phyloP scores from a whole-genome alignment of 495 filamentous ascomycete genomes.

The Bryoglossum gracile region DNA sequence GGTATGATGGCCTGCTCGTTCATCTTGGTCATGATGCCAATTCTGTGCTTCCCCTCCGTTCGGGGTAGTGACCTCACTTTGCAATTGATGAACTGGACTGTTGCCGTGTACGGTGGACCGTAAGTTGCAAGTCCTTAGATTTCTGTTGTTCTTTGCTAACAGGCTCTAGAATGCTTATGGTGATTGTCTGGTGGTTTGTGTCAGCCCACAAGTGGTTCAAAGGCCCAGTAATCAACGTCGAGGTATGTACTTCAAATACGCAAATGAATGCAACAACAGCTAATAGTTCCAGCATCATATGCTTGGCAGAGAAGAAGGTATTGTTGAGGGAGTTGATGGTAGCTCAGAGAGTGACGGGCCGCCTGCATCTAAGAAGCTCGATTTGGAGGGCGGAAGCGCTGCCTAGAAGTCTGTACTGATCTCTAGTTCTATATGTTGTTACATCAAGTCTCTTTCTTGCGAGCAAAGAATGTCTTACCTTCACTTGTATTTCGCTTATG shows the following conservation, averaged over 20 bases:
- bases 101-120: constrained; percentile 64
- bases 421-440: background rate
- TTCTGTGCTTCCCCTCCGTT: constrained; percentile 60
- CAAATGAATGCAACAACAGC: background rate
- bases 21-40: constrained; percentile 65
- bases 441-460: background rate
- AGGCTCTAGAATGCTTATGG: constrained; percentile 43
- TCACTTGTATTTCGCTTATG: background rate
- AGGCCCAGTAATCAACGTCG: constrained; percentile 62
- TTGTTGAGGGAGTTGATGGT: constrained; percentile 7
- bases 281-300: constrained; percentile 19
- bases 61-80: constrained; percentile 49
- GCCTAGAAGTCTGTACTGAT: too few relatives aligned
- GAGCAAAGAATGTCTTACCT: background rate
- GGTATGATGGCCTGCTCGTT: constrained; percentile 56
- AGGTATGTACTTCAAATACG: constrained; percentile 21
- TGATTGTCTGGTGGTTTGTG: constrained; percentile 63
- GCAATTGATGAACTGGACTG: constrained; percentile 69
- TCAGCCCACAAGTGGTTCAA: constrained; percentile 66
- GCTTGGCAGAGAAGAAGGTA: constrained; percentile 10
- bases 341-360: constrained; percentile 1
- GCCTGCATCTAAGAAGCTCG: constrained; percentile 4
- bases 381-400: background rate
- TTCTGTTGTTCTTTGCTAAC: constrained; percentile 22
- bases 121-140: constrained; percentile 9